A percentile compares a stretch with the other conserved stretches of the same genome.
phyloP scores from a whole-genome alignment of 192 early-diverging fungal genomes.

The Rhizophagus clarus region DNA sequence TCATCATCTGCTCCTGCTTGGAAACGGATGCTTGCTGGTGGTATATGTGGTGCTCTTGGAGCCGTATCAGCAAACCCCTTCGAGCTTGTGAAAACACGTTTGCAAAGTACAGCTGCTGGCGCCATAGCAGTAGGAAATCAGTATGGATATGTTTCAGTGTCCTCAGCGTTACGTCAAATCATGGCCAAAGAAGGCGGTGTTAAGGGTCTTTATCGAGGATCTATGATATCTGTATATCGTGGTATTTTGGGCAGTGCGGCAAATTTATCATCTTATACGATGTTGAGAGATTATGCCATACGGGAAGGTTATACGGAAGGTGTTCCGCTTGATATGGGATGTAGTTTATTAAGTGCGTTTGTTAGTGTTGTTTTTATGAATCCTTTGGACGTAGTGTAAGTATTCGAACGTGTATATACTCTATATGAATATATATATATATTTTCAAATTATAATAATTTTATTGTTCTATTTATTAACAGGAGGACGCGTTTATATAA shows the following conservation, averaged over 20 bases:
- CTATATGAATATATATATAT: too few relatives aligned
- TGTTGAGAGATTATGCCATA: slow-evolving; percentile 69
- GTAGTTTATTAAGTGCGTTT: slow-evolving; percentile 61
- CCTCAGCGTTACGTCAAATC: slow-evolving; percentile 58
- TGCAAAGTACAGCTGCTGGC: slow-evolving; percentile 58
- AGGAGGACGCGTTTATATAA: slow-evolving; percentile 77
- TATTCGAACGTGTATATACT: neutral
- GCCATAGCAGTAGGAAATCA: slow-evolving; percentile 71
- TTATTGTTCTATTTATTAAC: slow-evolving; percentile 16
- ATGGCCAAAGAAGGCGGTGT: slow-evolving; percentile 53
- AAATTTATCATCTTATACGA: slow-evolving; percentile 66
- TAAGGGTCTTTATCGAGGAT: slow-evolving; percentile 69
- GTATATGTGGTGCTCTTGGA: slow-evolving; percentile 74
- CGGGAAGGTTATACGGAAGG: slow-evolving; percentile 63
- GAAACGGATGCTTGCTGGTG: slow-evolving; percentile 77
- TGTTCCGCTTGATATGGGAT: slow-evolving; percentile 66
- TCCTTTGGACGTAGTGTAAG: slow-evolving; percentile 53
- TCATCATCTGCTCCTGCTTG: slow-evolving; percentile 60
- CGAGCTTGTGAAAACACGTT: slow-evolving; percentile 73
- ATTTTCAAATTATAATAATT: neutral
- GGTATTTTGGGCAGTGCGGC: slow-evolving; percentile 68
- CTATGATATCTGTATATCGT: slow-evolving; percentile 63
- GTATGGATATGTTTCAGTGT: slow-evolving; percentile 60
- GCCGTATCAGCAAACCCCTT: slow-evolving; percentile 76
- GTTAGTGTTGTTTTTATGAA: slow-evolving; percentile 58